Conservation (phyloP, 108 stramenopile genomes). For the Bacterosira constricta region DNA sequence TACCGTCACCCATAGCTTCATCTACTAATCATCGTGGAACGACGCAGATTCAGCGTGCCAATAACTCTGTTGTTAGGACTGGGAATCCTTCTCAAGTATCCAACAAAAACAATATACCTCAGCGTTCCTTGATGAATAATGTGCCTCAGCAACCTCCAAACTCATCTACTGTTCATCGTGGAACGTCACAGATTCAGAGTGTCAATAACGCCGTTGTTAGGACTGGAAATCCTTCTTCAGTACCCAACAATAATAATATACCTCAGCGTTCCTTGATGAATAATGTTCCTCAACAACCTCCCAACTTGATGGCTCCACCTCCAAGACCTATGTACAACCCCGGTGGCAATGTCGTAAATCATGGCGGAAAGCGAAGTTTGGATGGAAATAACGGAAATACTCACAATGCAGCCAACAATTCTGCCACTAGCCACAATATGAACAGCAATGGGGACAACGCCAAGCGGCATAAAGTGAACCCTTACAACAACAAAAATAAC, state of each 20-base stretch:
- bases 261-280: background rate
- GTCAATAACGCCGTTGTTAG: background rate
- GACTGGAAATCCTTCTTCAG: background rate
- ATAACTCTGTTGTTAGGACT: background rate
- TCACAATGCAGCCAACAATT: background rate
- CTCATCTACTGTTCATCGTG: background rate
- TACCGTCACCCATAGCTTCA: background rate
- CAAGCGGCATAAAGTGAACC: slow-evolving; percentile 39
- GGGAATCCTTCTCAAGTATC: background rate
- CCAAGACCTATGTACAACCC: slow-evolving; percentile 23
- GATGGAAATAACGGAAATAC: background rate
- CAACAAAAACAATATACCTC: background rate
- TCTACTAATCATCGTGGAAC: no score
- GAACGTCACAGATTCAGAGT: background rate
- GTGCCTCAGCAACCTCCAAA: background rate
- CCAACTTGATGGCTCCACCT: slow-evolving; percentile 19
- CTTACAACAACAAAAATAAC: slow-evolving; percentile 12
- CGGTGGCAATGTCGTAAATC: background rate
- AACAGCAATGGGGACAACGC: slow-evolving; percentile 7
- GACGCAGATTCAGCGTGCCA: background rate
- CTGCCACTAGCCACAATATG: background rate
- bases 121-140: background rate
- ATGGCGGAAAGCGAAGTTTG: slow-evolving; percentile 1
- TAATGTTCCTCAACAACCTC: background rate
- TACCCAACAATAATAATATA: background rate